Evolutionary conservation across 305 asterid species (phyloP), one percentile per base, ranked within the genome.

Genomic region (Caryopteris hybrid): DNA sequence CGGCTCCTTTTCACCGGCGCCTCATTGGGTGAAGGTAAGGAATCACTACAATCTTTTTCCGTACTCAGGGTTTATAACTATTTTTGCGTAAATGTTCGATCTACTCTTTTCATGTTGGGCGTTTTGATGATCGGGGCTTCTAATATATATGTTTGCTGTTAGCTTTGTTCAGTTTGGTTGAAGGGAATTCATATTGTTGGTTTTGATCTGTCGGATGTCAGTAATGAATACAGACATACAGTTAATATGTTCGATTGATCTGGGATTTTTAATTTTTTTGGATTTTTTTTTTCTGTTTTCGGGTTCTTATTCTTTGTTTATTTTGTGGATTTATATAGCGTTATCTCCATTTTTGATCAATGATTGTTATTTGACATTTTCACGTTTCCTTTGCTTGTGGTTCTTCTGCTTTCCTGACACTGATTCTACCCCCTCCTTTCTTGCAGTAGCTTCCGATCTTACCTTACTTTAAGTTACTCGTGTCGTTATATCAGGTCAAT

Each of bases 1-100:
- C 58, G 42, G 61, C 52, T 31, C 71, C 57, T 45, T 39, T 61
- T 41, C 60, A 10, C 64, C 61, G 66, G 41, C 56, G 61, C 74
- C 74, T 34, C 52, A 69, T 54, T 65, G 42, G 56, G 9, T 55
- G 6, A 12, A 39, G 74, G 79, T 72, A 47, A 47, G 27, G 10
- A 9, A 16, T 60, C 8, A 48, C 0, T 73, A 4, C 63, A 20
- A 51, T 66, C 59, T 58, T 42, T 12, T 51, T n/a, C n/a, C 50
- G 8, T 10, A 16, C 43, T 48, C 51, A 46, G 74, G 75, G 63
- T 62, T 74, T 68, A 68, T 57, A 27, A 23, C 17, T 13, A 16
- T 61, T 47, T 62, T 8, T 61, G 22, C 36, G 55, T 55, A 4
- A 59, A 59, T 53, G 43, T 18, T 33, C 45, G 78, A 74, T 67